Evolutionary conservation across 2,329 filamentous ascomycete genomes (phyloP).

Genomic region (Diplodia seriata): DNA sequence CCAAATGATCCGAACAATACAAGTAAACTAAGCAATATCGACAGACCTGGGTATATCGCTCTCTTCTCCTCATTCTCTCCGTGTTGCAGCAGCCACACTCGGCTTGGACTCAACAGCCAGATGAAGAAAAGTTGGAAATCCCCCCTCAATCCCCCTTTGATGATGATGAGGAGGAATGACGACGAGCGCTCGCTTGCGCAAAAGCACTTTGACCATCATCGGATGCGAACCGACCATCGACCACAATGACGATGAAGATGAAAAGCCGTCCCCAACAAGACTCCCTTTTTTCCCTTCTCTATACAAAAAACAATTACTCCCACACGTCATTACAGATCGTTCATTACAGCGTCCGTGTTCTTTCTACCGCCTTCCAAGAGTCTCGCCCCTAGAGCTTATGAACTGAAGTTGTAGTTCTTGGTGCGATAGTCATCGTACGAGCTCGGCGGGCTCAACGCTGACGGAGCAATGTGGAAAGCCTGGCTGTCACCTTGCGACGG

Average conservation of each 20-base stretch:
- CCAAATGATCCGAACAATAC: not conserved
- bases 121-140: not conserved
- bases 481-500: slow-evolving; percentile 7
- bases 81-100: not conserved
- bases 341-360: not conserved
- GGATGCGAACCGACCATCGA: slow-evolving; percentile 1
- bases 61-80: not conserved
- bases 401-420: slow-evolving; percentile 23
- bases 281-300: slow-evolving; percentile 4
- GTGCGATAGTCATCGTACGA: slow-evolving; percentile 31
- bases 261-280: not conserved
- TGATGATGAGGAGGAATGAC: not conserved
- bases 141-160: not conserved
- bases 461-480: slow-evolving; percentile 22
- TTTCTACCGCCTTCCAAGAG: not conserved
- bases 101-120: slow-evolving; percentile 1
- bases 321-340: not conserved
- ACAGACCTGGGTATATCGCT: slow-evolving; percentile 4
- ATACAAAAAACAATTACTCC: not conserved
- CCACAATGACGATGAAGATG: not conserved
- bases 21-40: not conserved
- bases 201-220: not conserved
- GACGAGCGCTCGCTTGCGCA: not conserved
- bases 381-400: not conserved
- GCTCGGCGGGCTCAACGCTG: slow-evolving; percentile 21